Conservation (phyloP, 2,329 filamentous ascomycete species). For the Aspergillus sp. region DNA sequence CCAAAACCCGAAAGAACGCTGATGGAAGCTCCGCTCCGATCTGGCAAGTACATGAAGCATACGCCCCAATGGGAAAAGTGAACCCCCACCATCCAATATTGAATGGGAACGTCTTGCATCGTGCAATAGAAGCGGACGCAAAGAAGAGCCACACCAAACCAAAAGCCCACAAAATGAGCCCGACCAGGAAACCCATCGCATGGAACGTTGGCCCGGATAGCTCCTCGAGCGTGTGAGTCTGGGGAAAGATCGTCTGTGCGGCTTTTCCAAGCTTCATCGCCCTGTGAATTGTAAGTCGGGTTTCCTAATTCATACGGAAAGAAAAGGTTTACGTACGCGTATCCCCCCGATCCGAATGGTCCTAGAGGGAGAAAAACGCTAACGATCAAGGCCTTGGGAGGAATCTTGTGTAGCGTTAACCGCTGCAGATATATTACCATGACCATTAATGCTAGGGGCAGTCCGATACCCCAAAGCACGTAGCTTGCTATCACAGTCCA, state of each 20-base stretch:
- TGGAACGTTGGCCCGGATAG: slow-evolving; percentile 35
- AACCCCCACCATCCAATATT: slow-evolving; percentile 66
- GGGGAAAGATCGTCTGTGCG: slow-evolving; percentile 38
- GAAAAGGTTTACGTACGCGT: slow-evolving; percentile 37
- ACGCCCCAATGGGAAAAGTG: slow-evolving; percentile 60
- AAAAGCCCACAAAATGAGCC: slow-evolving; percentile 41
- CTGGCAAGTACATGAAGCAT: slow-evolving; percentile 46
- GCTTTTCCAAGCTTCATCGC: slow-evolving; percentile 54
- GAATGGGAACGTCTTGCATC: slow-evolving; percentile 51
- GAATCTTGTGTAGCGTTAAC: slow-evolving; percentile 66
- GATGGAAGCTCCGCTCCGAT: slow-evolving; percentile 54
- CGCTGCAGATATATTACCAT: slow-evolving; percentile 70
- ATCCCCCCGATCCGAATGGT: slow-evolving; percentile 66
- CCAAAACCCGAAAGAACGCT: slow-evolving; percentile 56
- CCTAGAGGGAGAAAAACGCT: slow-evolving; percentile 68
- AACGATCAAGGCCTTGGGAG: slow-evolving; percentile 66
- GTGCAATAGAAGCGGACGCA: slow-evolving; percentile 35
- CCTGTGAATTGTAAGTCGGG: slow-evolving; percentile 13
- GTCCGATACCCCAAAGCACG: slow-evolving; percentile 68
- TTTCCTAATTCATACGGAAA: not conserved
- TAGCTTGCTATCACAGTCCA: slow-evolving; percentile 66
- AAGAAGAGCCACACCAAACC: slow-evolving; percentile 43
- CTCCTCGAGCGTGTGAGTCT: slow-evolving; percentile 31
- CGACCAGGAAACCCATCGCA: slow-evolving; percentile 35
- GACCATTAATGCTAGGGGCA: slow-evolving; percentile 61